These are phyloP conservation scores for Trametes cinnabarina DNA, from an alignment of 768 basidiomycete species.

Conservation along the genomic window DNA sequence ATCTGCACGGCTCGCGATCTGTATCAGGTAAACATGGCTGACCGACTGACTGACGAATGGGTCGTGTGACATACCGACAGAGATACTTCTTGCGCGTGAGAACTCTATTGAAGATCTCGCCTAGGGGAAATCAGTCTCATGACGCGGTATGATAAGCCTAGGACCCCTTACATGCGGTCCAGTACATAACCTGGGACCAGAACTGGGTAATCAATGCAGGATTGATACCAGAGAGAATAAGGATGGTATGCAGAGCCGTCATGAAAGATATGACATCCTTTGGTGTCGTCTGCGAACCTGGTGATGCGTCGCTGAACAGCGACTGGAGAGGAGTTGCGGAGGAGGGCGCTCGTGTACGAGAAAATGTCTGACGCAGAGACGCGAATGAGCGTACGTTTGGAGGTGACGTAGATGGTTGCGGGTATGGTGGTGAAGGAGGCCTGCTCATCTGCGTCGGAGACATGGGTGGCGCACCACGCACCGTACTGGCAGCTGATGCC, in stretches of 20 bases:
- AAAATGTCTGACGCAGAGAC: constrained; percentile 65
- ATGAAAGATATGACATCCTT: constrained; percentile 73
- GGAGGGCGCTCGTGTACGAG: constrained; percentile 48
- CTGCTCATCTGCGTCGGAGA: constrained; percentile 48
- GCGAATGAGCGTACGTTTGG: constrained; percentile 51
- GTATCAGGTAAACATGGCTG: background rate
- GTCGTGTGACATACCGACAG: constrained; percentile 59
- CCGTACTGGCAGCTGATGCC: constrained; percentile 1
- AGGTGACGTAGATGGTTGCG: constrained; percentile 43
- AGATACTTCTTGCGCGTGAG: constrained; percentile 92
- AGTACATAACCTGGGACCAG: constrained; percentile 98
- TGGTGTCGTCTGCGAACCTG: constrained; percentile 38
- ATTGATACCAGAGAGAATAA: constrained; percentile 86
- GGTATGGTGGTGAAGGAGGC: constrained; percentile 51
- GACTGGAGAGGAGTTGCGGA: constrained; percentile 46
- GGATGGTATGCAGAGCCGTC: constrained; percentile 78
- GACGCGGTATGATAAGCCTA: background rate
- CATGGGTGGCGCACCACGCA: constrained; percentile 40
- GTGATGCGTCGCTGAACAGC: constrained; percentile 38
- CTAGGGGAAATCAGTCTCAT: constrained; percentile 36
- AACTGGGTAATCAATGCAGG: constrained; percentile 85
- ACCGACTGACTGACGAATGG: background rate
- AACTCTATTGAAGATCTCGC: constrained; percentile 83
- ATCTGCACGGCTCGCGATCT: constrained; percentile 89
- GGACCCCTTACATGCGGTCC: constrained; percentile 82